Evolutionary conservation across 306 rosid species (phyloP).

Genomic region (Cicer arietinum): DNA sequence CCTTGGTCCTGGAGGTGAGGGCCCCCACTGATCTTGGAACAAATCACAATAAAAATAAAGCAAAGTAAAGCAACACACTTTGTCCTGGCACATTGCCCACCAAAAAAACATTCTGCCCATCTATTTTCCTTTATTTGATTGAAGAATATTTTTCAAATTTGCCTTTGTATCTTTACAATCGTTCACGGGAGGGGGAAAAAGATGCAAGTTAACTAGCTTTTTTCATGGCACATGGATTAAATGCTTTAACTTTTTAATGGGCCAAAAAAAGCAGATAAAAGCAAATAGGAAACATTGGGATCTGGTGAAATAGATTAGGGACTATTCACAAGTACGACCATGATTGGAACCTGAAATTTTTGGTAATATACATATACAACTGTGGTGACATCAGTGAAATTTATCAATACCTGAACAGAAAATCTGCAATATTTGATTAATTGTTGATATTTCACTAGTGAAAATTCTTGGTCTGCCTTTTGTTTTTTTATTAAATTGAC

Average conservation of each 20-base stretch:
- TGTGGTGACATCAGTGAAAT: conserved; percentile 11
- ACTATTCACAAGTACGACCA: conserved; percentile 50
- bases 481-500: neutral
- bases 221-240: conserved; percentile 60
- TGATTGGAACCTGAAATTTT: conserved; percentile 47
- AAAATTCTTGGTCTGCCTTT: conserved; percentile 30
- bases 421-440: conserved; percentile 1
- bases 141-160: conserved; percentile 59
- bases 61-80: conserved; percentile 43
- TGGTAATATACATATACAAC: neutral
- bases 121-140: conserved; percentile 52
- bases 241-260: conserved; percentile 60
- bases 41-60: conserved; percentile 51
- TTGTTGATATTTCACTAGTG: conserved; percentile 5
- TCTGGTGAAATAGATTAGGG: conserved; percentile 50
- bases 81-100: conserved; percentile 58
- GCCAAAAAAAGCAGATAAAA: conserved; percentile 52
- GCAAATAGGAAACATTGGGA: conserved; percentile 57
- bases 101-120: conserved; percentile 57
- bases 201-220: conserved; percentile 56
- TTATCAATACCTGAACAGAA: neutral
- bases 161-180: conserved; percentile 54
- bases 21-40: conserved; percentile 52
- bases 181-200: conserved; percentile 43
- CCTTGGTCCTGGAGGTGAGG: conserved; percentile 28